Base-by-base conservation (phyloP, 139 green algal genomes). In the Chlorella sp. region DNA sequence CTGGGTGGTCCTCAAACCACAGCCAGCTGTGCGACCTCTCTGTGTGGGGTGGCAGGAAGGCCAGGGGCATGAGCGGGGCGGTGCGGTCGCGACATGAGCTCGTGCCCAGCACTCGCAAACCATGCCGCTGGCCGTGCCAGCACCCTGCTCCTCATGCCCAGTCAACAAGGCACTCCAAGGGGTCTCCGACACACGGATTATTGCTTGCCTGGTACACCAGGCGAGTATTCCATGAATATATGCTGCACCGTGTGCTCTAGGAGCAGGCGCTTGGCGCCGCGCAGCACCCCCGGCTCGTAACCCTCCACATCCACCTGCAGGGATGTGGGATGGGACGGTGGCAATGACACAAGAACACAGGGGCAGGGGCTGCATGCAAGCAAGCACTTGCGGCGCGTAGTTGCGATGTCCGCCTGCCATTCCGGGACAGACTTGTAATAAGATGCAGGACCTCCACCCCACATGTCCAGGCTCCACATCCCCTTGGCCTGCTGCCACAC, bases 241-340 rank as follows among this genome's bases (percentile, higher is more conserved):
- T 95, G 89, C 44, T 89, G 62, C 16, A 93, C 51, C 30, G 62
- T 78, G 81, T 83, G 77, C 77, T 83, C 60, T 60, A 80, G 17
- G 40, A 64, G 41, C 73, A 79, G 44, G 40, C 34, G 8, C 20
- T 8, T 22, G 80, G 77, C 26, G 73, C 75, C 73, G 2, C 17
- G 48, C 43, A 84, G 44, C 60, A 85, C 76, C 20, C 22, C 24
- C 0, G 91, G 89, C 87, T 97, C 94, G 58, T 89, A 94, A 2
- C 94, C 94, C 84, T 97, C 94, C 22, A 96, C 90, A 75, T 97
- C 94, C 30, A 93, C 44, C 81, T 85, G 67, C 32, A 44, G 4
- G 46, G 8, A 54, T n/a, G n/a, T n/a, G n/a, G n/a, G n/a, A n/a
- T n/a, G n/a, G n/a, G n/a, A n/a, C n/a, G n/a, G n/a, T 36, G 1